Evolutionary conservation across 1,284 basidiomycete species (phyloP).

Genomic region (Ustilago xerochloae): DNA sequence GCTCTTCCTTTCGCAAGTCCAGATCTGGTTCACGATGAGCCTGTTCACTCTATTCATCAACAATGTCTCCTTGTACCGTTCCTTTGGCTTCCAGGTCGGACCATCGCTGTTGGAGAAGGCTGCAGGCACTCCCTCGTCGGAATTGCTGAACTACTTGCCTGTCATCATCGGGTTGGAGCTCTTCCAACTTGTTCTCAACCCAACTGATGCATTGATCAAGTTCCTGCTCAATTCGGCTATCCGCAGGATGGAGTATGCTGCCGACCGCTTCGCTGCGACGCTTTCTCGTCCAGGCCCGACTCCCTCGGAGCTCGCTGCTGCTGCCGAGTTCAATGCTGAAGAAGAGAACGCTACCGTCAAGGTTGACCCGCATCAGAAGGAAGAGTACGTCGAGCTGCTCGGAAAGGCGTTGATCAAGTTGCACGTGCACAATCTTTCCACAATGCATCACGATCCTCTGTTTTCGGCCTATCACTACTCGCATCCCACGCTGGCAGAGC

Average conservation of each 20-base stretch:
- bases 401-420: slow-evolving; percentile 63
- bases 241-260: slow-evolving; percentile 64
- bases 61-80: slow-evolving; percentile 78
- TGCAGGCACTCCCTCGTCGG: slow-evolving; percentile 17
- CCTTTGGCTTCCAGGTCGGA: slow-evolving; percentile 80
- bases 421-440: slow-evolving; percentile 64
- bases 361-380: slow-evolving; percentile 45
- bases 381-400: slow-evolving; percentile 60
- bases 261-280: slow-evolving; percentile 59
- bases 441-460: slow-evolving; percentile 66
- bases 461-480: slow-evolving; percentile 66
- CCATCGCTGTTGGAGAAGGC: slow-evolving; percentile 41
- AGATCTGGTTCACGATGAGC: slow-evolving; percentile 85
- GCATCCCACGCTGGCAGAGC: slow-evolving; percentile 64
- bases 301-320: slow-evolving; percentile 43
- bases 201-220: slow-evolving; percentile 61
- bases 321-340: slow-evolving; percentile 32
- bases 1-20: slow-evolving; percentile 83
- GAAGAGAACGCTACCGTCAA: slow-evolving; percentile 19
- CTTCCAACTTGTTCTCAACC: slow-evolving; percentile 65
- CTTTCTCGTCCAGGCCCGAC: slow-evolving; percentile 51
- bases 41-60: slow-evolving; percentile 92
- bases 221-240: slow-evolving; percentile 61
- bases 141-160: slow-evolving; percentile 55
- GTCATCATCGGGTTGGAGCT: slow-evolving; percentile 65